Base-by-base conservation (phyloP, 805 yeast genomes). In the Sugiyamaella marilandica region DNA sequence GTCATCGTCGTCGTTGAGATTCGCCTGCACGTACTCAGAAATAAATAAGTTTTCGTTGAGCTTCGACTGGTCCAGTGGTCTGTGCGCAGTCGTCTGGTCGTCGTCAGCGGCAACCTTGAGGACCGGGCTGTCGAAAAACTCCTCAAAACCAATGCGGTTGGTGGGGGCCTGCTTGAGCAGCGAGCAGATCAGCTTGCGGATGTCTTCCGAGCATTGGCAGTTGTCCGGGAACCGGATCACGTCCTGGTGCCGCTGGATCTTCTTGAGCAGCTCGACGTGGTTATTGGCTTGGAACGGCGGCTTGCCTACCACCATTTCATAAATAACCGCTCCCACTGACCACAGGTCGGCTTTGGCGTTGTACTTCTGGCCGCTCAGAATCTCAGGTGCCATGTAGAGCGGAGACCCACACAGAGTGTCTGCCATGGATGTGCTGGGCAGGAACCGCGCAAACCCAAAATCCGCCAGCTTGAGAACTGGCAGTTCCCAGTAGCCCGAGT, bases 381-480 rank as follows among this genome's bases (percentile, higher is more conserved):
- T 94, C 70, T 94, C 99, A 0, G 99, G 99, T 0, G 99, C 99
- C 99, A 94, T 94, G 70, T 94, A 94, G 43, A 94, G 77, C 2
- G 99, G 99, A 10, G 96, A 88, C 0, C 99, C 99, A 75, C 99
- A 94, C 59, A 94, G 74, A 1, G 99, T 94, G 66, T 94, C 99
- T 1, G 98, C 98, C 80, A 94, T 76, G 1, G 96, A 84, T 1
- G 97, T 86, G 47, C 87, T 83, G 5, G 99, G 99, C 62, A 94
- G 75, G 65, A 91, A 87, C 56, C 98, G 77, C 4, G 99, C 99
- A 72, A 94, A 94, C 0, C 99, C 99, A 70, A 94, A 94, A 72
- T 94, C 99, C 10, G 99, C 99, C 55, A 94, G 83, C 68, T 92
- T 92, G 57, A 94, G 75, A 9, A 91, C 79, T 0, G 99, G 99